Evolutionary conservation across 2,329 filamentous ascomycete species (phyloP).

Genomic region (Talaromyces amestolkiae): DNA sequence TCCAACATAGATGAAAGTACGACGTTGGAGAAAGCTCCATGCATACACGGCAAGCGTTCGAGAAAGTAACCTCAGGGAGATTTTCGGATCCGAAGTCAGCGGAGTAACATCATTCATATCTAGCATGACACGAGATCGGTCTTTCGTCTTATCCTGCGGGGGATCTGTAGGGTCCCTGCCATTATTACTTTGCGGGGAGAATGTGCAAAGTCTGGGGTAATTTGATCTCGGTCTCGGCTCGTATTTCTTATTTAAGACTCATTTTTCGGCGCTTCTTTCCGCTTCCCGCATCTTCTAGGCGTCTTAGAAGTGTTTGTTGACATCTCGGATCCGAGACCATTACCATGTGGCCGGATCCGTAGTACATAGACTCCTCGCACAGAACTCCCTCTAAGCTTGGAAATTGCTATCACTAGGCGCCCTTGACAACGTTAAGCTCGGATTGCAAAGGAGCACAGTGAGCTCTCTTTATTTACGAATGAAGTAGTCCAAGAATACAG

Average conservation of each 20-base stretch:
- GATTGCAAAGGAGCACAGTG: neutral
- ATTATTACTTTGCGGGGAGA: neutral
- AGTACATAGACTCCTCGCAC: neutral
- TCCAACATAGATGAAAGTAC: neutral
- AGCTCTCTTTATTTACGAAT: neutral
- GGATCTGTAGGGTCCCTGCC: neutral
- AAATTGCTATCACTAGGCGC: neutral
- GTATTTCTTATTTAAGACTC: neutral
- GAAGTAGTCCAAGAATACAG: neutral
- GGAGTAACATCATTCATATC: neutral
- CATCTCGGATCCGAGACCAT: neutral
- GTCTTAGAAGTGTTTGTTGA: neutral
- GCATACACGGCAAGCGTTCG: neutral
- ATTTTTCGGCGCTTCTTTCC: neutral
- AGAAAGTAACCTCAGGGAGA: neutral
- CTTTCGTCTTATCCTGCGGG: neutral
- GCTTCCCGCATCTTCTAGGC: neutral
- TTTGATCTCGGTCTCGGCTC: neutral
- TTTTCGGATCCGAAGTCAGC: neutral
- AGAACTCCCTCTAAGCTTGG: neutral
- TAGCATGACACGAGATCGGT: no score
- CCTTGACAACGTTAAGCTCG: neutral
- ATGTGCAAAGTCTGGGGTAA: neutral
- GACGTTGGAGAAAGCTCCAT: neutral
- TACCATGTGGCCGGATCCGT: neutral